phyloP scores from a whole-genome alignment of 129 eudicot genomes.

The Logfia minima region DNA sequence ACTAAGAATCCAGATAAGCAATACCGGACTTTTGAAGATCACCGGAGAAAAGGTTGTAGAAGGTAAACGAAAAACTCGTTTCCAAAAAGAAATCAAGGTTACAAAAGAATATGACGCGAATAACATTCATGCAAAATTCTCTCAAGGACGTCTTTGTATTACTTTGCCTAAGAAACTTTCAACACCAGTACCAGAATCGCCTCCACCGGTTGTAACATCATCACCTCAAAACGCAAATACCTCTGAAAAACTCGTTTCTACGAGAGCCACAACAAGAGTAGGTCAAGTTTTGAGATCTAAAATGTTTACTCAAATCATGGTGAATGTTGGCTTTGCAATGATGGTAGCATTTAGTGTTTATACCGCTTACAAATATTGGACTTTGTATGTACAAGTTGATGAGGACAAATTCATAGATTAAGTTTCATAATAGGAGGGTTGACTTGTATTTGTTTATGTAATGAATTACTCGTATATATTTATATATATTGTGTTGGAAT shows the following conservation, averaged over 20 bases:
- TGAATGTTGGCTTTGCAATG: slow-evolving; percentile 39
- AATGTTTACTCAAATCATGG: slow-evolving; percentile 11
- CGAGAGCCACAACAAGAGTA: not conserved
- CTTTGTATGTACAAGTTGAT: slow-evolving; percentile 5
- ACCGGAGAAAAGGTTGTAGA: slow-evolving; percentile 52
- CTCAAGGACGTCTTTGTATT: slow-evolving; percentile 51
- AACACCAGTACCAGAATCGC: not conserved
- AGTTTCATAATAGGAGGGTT: not conserved
- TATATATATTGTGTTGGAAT: too few relatives aligned
- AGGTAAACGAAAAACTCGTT: slow-evolving; percentile 38
- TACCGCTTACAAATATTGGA: slow-evolving; percentile 35
- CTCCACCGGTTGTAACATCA: not conserved
- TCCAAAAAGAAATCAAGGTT: slow-evolving; percentile 56
- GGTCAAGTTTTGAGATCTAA: slow-evolving; percentile 15
- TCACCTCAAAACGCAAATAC: slow-evolving; percentile 24
- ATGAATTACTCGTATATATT: not conserved
- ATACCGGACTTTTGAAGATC: slow-evolving; percentile 50
- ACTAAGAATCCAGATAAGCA: slow-evolving; percentile 53
- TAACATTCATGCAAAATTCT: slow-evolving; percentile 68
- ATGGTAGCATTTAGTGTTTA: slow-evolving; percentile 38
- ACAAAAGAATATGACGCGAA: slow-evolving; percentile 42
- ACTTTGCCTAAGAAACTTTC: slow-evolving; percentile 51
- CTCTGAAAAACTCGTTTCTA: too few relatives aligned
- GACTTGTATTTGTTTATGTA: slow-evolving; percentile 20
- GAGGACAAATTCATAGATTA: slow-evolving; percentile 8